Evolutionary conservation across 1,284 basidiomycete species (phyloP), one percentile per base, ranked within the genome.

Genomic region (Cerioporus squamosus): DNA sequence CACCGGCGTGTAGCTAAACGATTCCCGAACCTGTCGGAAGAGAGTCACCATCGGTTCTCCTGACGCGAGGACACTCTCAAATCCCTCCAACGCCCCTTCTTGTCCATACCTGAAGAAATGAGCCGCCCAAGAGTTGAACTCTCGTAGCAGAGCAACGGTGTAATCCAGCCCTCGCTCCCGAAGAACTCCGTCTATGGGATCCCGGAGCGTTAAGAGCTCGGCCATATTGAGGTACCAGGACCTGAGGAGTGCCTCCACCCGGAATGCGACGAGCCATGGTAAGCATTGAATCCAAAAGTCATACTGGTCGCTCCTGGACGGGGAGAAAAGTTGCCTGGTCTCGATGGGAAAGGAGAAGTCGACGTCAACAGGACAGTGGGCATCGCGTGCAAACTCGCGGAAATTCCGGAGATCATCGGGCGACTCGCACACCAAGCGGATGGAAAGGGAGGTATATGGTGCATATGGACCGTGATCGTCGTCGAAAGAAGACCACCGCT

Each of bases 261-360:
- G 85, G 62, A 85, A 87, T 4, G 83, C 78, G n/a, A 86, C 75
- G 43, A 60, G 67, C 80, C 82, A 85, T 9, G 77, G 69, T 5
- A 85, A 66, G 17, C 52, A 53, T 15, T 62, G 58, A 24, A 83
- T 63, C 73, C 78, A 79, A 0, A n/a, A 17, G 2, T 73, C 55
- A 40, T 84, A 73, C 26, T 68, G 53, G 2, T 66, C 49, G 38
- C 82, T 64, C 10, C 72, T 68, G 5, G 44, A 15, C 2, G 56
- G 23, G 1, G 81, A 79, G 64, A 85, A 87, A 3, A 86, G 70
- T 0, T 65, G 64, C 22, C 81, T 72, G 23, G 63, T 66, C 29
- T 76, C 79, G 10, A 78, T 66, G 9, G 74, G 73, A 61, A 75
- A 77, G 48, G 78, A 68, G 44, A 70, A 70, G 23, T 76, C 71